Conservation (phyloP, 1,284 basidiomycete species). For the Sparassis latifolia region DNA sequence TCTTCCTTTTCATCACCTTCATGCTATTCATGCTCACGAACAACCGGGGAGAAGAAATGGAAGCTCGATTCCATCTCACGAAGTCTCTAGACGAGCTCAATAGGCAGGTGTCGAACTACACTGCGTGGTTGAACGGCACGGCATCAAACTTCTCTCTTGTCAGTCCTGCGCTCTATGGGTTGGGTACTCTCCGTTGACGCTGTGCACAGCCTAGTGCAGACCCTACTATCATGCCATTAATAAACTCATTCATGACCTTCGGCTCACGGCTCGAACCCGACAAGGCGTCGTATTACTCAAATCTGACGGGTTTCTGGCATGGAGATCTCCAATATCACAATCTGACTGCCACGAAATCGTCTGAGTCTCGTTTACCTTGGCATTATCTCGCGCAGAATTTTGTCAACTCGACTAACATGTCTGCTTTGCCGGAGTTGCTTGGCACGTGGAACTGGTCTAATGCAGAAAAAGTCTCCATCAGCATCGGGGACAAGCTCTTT, state of each 20-base stretch:
- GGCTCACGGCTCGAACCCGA: conserved; percentile 40
- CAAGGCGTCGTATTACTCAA: conserved; percentile 58
- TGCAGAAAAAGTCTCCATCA: conserved; percentile 55
- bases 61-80: conserved; percentile 55
- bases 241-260: conserved; percentile 43
- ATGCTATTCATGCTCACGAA: conserved; percentile 73
- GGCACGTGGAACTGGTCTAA: conserved; percentile 68
- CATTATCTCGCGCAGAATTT: conserved; percentile 39
- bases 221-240: conserved; percentile 38
- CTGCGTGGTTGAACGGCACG: conserved; percentile 68
- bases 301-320: conserved; percentile 71
- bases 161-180: conserved; percentile 21
- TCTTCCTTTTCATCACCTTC: conserved; percentile 68
- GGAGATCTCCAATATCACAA: conserved; percentile 58
- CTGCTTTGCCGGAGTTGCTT: conserved; percentile 28
- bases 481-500: conserved; percentile 55
- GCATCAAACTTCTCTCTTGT: conserved; percentile 63
- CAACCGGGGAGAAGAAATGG: conserved; percentile 53
- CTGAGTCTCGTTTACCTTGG: conserved; percentile 34
- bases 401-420: conserved; percentile 44
- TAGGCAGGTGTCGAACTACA: conserved; percentile 61
- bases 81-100: conserved; percentile 52
- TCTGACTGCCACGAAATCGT: conserved; percentile 39
- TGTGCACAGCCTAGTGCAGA: conserved; percentile 42
- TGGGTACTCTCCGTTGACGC: conserved; percentile 5